Conservation (phyloP, 2,329 filamentous ascomycete species). For the Calonectria leucothoes region DNA sequence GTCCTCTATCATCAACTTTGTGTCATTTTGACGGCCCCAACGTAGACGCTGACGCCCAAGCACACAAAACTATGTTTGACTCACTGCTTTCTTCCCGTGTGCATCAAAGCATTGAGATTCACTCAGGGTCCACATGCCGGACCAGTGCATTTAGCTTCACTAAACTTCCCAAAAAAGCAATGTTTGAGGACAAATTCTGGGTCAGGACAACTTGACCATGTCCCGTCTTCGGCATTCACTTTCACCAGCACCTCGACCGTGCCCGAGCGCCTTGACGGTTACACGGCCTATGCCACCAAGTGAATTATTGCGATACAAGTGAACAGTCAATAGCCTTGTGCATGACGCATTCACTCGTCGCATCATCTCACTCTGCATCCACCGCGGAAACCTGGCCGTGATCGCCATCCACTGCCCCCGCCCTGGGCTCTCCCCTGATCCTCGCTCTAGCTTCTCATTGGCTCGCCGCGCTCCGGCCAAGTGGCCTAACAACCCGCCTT, state of each 20-base stretch:
- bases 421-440: neutral
- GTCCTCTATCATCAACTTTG: neutral
- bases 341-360: neutral
- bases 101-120: neutral
- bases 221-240: neutral
- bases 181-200: neutral
- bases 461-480: neutral
- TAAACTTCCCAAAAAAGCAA: neutral
- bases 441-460: neutral
- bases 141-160: neutral
- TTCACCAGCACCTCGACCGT: neutral
- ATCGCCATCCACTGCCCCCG: neutral
- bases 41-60: neutral
- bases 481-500: conserved; percentile 1
- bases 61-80: neutral
- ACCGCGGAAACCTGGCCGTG: neutral
- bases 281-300: too few species aligned
- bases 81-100: neutral
- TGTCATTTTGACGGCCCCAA: neutral
- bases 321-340: too few species aligned
- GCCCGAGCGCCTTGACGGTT: too few species aligned
- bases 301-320: neutral
- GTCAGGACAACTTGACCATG: neutral
- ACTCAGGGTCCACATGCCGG: neutral
- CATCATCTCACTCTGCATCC: neutral